Evolutionary conservation across 805 yeast species (phyloP), one percentile per base, ranked within the genome.

Genomic region (Yamadazyma akitaensis): DNA sequence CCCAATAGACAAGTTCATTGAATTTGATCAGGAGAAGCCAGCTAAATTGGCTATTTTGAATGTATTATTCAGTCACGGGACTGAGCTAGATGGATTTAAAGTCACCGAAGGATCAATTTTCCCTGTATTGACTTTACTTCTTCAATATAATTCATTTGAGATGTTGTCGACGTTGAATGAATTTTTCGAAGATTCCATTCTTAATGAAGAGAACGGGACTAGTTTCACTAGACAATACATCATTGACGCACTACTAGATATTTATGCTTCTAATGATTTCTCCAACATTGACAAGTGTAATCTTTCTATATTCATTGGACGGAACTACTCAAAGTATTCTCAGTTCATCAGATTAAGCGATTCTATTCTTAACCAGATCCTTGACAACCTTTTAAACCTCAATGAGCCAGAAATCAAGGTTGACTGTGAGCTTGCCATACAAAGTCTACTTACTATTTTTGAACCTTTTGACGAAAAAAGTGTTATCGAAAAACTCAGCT

Each of bases 261-360:
- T 83, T 2, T 75, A 77, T 53, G 71, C 72, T 2, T 69, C 64
- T 5, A 62, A 69, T 44, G 51, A 53, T 5, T 66, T 70, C 42
- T 28, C 48, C 5, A 55, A 55, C 5, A 42, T 25, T 5, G 71
- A 65, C 30, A 48, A 54, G 12, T 62, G 71, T 37, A 58, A 64
- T 5, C 61, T 88, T 42, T 75, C 88, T 2, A 77, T 88, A 2
- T 94, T 92, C 58, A 63, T 92, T 30, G 87, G 92, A 0, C 65
- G 92, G 48, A 91, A 87, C 58, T 81, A 84, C 51, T 85, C 97
- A 2, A 94, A 92, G 59, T 92, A 86, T 61, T 73, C 80, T 11
- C 99, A 92, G 63, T 91, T 88, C 51, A 74, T 92, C 10, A 73
- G 88, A 37, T 62, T 94, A 1, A 77, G 90, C 0, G 94, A 84